Evolutionary conservation across 805 yeast species (phyloP).

Genomic region (Zygoascus bituminiphila): DNA sequence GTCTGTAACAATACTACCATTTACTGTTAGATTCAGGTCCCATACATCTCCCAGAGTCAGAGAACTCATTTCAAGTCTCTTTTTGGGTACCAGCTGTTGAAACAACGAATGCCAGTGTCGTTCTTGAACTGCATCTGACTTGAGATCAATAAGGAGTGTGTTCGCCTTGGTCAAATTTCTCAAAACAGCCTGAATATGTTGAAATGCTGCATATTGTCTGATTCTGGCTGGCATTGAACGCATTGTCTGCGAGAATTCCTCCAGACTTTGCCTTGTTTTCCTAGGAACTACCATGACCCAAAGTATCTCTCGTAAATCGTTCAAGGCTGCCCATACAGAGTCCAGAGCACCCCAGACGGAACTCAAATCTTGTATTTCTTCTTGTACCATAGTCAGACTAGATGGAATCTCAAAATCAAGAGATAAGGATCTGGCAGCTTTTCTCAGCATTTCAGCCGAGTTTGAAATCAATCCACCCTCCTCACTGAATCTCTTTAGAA

Average conservation of each 20-base stretch:
- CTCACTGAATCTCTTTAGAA: constrained; percentile 24
- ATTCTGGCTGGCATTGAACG: constrained; percentile 49
- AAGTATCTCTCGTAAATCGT: constrained; percentile 32
- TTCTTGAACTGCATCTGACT: constrained; percentile 47
- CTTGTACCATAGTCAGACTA: constrained; percentile 29
- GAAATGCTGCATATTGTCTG: constrained; percentile 63
- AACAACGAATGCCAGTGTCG: constrained; percentile 61
- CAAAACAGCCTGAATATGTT: constrained; percentile 42
- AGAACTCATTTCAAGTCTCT: constrained; percentile 9
- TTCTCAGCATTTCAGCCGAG: constrained; percentile 20
- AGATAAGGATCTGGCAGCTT: constrained; percentile 32
- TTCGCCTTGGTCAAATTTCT: constrained; percentile 35
- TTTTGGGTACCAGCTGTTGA: constrained; percentile 22
- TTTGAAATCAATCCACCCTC: constrained; percentile 10
- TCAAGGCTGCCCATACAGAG: constrained; percentile 40
- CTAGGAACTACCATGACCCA: constrained; percentile 48
- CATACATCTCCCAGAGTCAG: constrained; percentile 54
- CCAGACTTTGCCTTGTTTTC: constrained; percentile 40
- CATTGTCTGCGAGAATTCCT: constrained; percentile 39
- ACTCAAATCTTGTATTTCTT: constrained; percentile 49
- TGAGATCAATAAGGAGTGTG: constrained; percentile 38
- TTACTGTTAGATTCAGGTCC: constrained; percentile 40
- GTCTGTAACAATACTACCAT: constrained; percentile 40
- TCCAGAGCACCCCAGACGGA: constrained; percentile 59
- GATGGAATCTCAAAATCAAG: constrained; percentile 26